Conservation (phyloP, 1,139 yeast species). For the Geotrichum restrictum region DNA sequence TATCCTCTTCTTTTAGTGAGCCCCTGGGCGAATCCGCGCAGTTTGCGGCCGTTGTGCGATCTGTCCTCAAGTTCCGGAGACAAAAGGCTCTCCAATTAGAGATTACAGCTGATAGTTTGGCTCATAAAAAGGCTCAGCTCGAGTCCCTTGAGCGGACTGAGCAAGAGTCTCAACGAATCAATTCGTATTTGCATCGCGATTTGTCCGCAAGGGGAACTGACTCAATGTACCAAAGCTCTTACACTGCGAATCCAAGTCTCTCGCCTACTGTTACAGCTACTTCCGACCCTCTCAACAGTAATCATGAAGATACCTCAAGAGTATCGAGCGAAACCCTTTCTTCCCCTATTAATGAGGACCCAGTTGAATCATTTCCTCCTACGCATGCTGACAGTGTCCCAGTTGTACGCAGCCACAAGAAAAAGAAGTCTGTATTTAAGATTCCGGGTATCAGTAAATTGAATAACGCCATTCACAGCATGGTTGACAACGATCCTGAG, state of each 20-base stretch:
- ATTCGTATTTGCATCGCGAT: conserved; percentile 33
- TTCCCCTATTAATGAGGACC: background rate
- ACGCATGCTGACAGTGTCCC: conserved; percentile 29
- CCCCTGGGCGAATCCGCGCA: conserved; percentile 82
- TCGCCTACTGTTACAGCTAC: background rate
- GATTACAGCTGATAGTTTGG: conserved; percentile 54
- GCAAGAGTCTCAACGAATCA: conserved; percentile 43
- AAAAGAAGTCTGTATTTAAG: conserved; percentile 40
- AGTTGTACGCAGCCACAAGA: conserved; percentile 26
- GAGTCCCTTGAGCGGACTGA: conserved; percentile 43
- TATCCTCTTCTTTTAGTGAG: conserved; percentile 73
- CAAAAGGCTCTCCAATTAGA: conserved; percentile 68
- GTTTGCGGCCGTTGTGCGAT: conserved; percentile 62
- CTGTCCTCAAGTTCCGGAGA: conserved; percentile 65
- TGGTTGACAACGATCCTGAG: conserved; percentile 69
- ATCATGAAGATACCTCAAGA: background rate
- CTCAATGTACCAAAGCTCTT: conserved; percentile 5
- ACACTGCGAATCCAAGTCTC: conserved; percentile 9
- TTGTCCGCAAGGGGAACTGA: background rate
- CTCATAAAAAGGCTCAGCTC: conserved; percentile 40
- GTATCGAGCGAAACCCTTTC: conserved; percentile 5
- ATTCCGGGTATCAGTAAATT: conserved; percentile 50
- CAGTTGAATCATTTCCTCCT: conserved; percentile 27
- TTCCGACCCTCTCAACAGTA: background rate
- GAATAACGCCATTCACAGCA: conserved; percentile 61